A percentile compares a stretch with the other conserved stretches of the same genome.
These are phyloP conservation scores for Stentor roeselii DNA, from an alignment of 73 alveolate genomes.

Conservation along the genomic window DNA sequence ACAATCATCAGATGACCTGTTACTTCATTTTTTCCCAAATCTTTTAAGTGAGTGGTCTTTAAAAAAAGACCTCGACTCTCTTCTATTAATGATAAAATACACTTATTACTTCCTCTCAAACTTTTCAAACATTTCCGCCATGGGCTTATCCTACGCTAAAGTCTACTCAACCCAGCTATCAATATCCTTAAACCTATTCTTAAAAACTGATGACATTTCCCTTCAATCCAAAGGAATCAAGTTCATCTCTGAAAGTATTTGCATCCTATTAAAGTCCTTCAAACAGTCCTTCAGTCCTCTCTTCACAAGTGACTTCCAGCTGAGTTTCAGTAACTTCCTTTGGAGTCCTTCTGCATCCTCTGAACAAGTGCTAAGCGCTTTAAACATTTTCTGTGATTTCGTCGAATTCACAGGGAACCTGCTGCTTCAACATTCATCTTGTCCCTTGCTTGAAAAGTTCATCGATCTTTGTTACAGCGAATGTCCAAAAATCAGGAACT, in stretches of 20 bases:
- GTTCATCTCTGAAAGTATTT: neutral
- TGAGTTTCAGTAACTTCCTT: neutral
- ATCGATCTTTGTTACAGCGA: neutral
- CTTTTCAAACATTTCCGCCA: neutral
- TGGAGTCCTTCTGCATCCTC: neutral
- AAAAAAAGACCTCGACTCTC: neutral
- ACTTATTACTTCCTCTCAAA: neutral
- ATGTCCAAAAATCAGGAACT: neutral
- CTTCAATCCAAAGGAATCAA: neutral
- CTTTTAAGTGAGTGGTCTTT: neutral
- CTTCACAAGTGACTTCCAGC: neutral
- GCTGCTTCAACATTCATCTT: no score
- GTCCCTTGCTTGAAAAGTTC: neutral
- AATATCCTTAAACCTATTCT: neutral
- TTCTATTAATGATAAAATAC: neutral
- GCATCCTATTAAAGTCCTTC: neutral
- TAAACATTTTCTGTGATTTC: neutral
- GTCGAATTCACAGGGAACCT: neutral
- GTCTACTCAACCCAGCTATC: neutral
- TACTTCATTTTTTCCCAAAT: neutral
- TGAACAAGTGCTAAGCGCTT: no score
- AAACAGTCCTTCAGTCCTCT: neutral
- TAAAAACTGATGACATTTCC: neutral
- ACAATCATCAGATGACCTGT: neutral
- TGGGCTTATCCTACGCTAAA: neutral